Base-by-base conservation (phyloP, 768 basidiomycete species). In the Saitozyma podzolica region DNA sequence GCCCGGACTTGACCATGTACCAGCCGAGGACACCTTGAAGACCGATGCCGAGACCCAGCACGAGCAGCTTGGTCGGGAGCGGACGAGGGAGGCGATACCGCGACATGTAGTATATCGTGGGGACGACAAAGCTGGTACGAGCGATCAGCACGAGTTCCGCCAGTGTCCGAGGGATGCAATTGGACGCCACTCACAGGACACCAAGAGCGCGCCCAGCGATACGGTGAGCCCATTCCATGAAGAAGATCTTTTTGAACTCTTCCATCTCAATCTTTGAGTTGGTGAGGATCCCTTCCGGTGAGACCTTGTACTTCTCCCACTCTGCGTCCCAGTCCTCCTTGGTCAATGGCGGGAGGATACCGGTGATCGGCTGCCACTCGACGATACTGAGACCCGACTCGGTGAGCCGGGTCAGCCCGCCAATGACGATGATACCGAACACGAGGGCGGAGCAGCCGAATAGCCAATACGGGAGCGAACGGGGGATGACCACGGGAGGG, bases 1-100 rank as follows among this genome's bases (percentile, higher is more conserved):
- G 83, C 1, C 96, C 96, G 11, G 93, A 97, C 78, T 94, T 89
- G 59, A 99, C 96, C 96, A 99, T 99, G 83, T 98, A 97, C 96
- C 96, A 99, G 37, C 96, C 96, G 17, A 99, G 83, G 17, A 85
- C 84, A 51, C 96, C 96, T 80, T 99, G 93, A 17, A 86, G 87
- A 39, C 93, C 96, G 55, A 99, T 88, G 40, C 97, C 85, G 0
- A 87, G 74, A 0, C 88, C 89, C 66, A 98, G 84, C 2, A 85
- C 88, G 13, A 85, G 79, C 20, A 96, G 85, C 64, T 86, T 85
- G n/a, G 79, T 70, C 1, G 87, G 84, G 62, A 92, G 83, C 0
- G 84, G 77, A 2, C 83, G 80, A 6, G 90, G 83, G 39, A 98
- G 87, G 64, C 86, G 85, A 64, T 86, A 87, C 47, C 86, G 85